Evolutionary conservation across 495 filamentous ascomycete genomes (phyloP), one percentile per base, ranked within the genome.

Genomic region (Glonium stellatum): DNA sequence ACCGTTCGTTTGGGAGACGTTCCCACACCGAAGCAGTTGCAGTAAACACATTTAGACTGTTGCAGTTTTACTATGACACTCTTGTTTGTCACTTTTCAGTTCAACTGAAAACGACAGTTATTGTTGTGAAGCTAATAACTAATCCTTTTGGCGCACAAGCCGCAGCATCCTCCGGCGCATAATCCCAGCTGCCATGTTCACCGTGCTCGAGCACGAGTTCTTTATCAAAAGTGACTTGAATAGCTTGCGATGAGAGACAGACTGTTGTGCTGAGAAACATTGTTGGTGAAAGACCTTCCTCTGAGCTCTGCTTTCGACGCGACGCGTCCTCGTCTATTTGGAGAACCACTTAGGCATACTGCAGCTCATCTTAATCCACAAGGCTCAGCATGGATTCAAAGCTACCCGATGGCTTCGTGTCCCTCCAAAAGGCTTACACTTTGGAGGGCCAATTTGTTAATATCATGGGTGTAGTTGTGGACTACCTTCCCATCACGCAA

Each of bases 401-500:
- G 37, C 12, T 39, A 1, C 53, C 53, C 8, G 25, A 37, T 23
- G 53, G 53, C 53, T 55, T 39, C 22, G 31, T 34, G 10, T 21
- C 34, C 23, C 21, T 55, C 5, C 15, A 34, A 5, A 37, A 55
- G 1, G 53, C 53, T 36, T 18, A 13, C 23, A 55, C 1, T n/a
- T 21, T 31, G 15, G 15, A 21, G 15, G 23, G 25, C 1, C 21
- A 51, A 27, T 23, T 31, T 0, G 6, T 51, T 15, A 36, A 39
- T 36, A 1, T 55, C 12, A 55, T 42, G 4, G 53, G 53, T 0
- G 54, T 76, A 1, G 58, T 81, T 3, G 69, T 79, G 41, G 82
- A 86, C 51, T 73, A 69, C 49, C 75, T 72, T 39, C 61, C 68
- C 5, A 77, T 80, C 1, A 72, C 71, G 0, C 27, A 67, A 5